phyloP scores from a whole-genome alignment of 1,284 basidiomycete genomes.

The Trichosporon sp. region DNA sequence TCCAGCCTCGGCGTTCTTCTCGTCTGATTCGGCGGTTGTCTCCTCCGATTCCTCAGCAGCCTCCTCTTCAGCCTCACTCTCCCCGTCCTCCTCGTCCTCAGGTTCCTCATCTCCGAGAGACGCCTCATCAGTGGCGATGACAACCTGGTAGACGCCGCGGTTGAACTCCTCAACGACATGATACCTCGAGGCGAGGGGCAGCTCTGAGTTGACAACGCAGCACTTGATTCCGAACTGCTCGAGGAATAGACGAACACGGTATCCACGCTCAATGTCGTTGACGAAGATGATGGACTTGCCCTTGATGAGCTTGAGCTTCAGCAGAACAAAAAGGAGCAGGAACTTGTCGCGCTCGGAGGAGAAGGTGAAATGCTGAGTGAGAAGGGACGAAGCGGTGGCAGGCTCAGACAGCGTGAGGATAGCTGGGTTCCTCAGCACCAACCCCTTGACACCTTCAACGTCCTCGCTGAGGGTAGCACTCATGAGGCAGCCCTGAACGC shows the following conservation, averaged over 20 bases:
- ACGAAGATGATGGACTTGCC: slow-evolving; percentile 98
- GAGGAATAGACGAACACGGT: slow-evolving; percentile 90
- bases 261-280: slow-evolving; percentile 91
- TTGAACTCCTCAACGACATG: slow-evolving; percentile 99
- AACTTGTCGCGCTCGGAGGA: slow-evolving; percentile 95
- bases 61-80: slow-evolving; percentile 45
- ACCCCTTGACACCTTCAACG: slow-evolving; percentile 81
- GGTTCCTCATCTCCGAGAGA: slow-evolving; percentile 53
- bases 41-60: slow-evolving; percentile 41
- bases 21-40: slow-evolving; percentile 31
- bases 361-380: slow-evolving; percentile 77
- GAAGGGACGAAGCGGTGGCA: slow-evolving; percentile 57
- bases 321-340: slow-evolving; percentile 85
- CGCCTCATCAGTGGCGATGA: slow-evolving; percentile 93
- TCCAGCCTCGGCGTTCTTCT: slow-evolving; percentile 38
- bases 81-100: slow-evolving; percentile 47
- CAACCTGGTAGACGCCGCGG: slow-evolving; percentile 96
- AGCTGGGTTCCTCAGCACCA: slow-evolving; percentile 77
- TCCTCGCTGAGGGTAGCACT: slow-evolving; percentile 97
- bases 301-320: slow-evolving; percentile 88
- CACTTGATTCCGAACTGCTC: slow-evolving; percentile 97
- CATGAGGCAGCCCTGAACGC: slow-evolving; percentile 91
- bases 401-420: slow-evolving; percentile 83
- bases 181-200: slow-evolving; percentile 93
- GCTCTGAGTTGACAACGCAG: slow-evolving; percentile 92